A percentile compares a stretch with the other conserved stretches of the same genome.
These are phyloP conservation scores for Ogataea glucozyma DNA, from an alignment of 805 yeast species.

Conservation along the genomic window DNA sequence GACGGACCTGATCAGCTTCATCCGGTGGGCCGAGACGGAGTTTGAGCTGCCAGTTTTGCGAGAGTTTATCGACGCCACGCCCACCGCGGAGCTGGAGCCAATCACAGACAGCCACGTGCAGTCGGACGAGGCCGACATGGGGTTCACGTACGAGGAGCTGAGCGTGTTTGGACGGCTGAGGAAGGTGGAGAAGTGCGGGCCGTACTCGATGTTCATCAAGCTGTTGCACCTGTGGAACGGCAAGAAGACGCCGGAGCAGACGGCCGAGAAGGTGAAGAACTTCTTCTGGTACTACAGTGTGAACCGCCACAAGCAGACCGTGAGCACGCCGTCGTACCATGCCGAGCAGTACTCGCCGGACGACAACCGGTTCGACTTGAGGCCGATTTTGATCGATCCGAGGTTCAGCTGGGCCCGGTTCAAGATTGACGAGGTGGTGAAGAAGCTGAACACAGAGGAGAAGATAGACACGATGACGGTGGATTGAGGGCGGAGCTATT, in stretches of 20 bases:
- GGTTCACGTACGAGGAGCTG: conserved; percentile 93
- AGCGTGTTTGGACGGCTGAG: conserved; percentile 88
- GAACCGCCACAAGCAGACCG: conserved; percentile 96
- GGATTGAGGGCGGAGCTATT: conserved; percentile 31
- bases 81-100: conserved; percentile 98
- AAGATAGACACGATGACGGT: conserved; percentile 44
- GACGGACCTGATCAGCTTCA: conserved; percentile 85
- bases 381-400: conserved; percentile 95
- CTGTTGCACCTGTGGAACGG: conserved; percentile 92
- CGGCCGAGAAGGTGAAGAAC: conserved; percentile 88
- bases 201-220: conserved; percentile 90
- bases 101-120: conserved; percentile 90
- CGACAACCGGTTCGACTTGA: conserved; percentile 91
- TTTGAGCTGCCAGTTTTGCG: conserved; percentile 76
- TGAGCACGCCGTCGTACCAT: conserved; percentile 95
- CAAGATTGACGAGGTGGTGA: conserved; percentile 81
- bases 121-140: conserved; percentile 97
- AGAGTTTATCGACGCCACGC: conserved; percentile 85
- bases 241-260: conserved; percentile 73
- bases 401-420: conserved; percentile 85
- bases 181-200: conserved; percentile 94
- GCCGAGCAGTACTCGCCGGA: conserved; percentile 99
- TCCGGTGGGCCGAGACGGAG: conserved; percentile 68
- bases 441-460: conserved; percentile 47
- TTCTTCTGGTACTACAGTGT: conserved; percentile 94